phyloP scores from a whole-genome alignment of 1,284 basidiomycete genomes.

The Cryptococcus jaspeensis region DNA sequence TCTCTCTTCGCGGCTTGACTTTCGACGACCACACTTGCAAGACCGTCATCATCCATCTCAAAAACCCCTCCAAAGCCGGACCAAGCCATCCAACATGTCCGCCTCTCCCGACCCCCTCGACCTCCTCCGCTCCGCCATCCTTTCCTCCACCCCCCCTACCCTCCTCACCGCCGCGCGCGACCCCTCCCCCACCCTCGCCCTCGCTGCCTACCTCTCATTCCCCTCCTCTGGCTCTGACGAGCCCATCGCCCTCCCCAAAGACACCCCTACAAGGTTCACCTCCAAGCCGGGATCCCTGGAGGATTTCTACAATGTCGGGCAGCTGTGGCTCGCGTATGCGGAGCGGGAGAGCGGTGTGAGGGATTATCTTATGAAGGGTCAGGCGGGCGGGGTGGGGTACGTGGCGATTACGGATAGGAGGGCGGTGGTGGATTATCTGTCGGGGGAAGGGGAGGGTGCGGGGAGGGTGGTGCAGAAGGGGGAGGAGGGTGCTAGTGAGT shows the following conservation, averaged over 20 bases:
- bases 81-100: slow-evolving; percentile 7
- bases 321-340: slow-evolving; percentile 76
- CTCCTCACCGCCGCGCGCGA: slow-evolving; percentile 54
- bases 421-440: slow-evolving; percentile 76
- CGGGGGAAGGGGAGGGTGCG: slow-evolving; percentile 58
- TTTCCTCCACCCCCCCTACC: slow-evolving; percentile 21
- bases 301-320: slow-evolving; percentile 74
- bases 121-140: slow-evolving; percentile 38
- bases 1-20: too few relatives aligned
- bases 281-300: slow-evolving; percentile 57
- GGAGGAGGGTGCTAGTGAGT: slow-evolving; percentile 56
- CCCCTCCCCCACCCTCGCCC: slow-evolving; percentile 55
- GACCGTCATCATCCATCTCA: too few relatives aligned
- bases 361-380: slow-evolving; percentile 81
- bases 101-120: slow-evolving; percentile 35
- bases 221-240: slow-evolving; percentile 40
- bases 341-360: slow-evolving; percentile 68
- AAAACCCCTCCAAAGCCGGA: too few relatives aligned
- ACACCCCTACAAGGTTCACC: slow-evolving; percentile 66
- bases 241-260: slow-evolving; percentile 61
- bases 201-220: slow-evolving; percentile 67
- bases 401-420: slow-evolving; percentile 84
- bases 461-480: slow-evolving; percentile 62
- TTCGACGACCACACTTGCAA: too few relatives aligned
- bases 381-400: slow-evolving; percentile 69